phyloP scores from a whole-genome alignment of 2,329 filamentous ascomycete species.

The Cylindrodendrum hubeiense region DNA sequence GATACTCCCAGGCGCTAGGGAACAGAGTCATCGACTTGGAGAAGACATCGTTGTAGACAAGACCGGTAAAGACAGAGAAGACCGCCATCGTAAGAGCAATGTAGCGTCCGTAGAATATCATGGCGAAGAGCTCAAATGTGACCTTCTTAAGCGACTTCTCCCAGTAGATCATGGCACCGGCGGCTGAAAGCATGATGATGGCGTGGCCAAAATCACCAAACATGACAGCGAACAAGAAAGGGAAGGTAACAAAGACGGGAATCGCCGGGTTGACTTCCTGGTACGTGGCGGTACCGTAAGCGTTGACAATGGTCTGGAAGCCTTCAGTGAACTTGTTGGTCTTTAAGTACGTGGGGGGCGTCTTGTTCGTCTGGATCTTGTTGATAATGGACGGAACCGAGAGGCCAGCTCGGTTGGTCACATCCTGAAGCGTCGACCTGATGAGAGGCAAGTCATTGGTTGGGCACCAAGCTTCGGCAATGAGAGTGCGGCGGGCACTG shows the following conservation, averaged over 20 bases:
- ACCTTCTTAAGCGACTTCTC: conserved; percentile 95
- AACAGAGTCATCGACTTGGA: conserved; percentile 93
- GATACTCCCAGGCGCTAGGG: conserved; percentile 88
- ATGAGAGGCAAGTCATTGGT: conserved; percentile 91
- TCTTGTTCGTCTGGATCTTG: conserved; percentile 97
- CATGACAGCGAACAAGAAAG: conserved; percentile 99
- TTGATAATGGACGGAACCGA: conserved; percentile 99
- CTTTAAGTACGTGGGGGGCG: conserved; percentile 95
- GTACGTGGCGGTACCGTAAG: conserved; percentile 97
- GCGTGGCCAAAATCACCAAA: conserved; percentile 98
- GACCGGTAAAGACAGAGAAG: conserved; percentile 96
- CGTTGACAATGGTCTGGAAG: conserved; percentile 99
- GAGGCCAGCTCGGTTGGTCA: conserved; percentile 94
- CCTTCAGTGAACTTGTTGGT: conserved; percentile 98
- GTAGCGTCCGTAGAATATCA: conserved; percentile 99
- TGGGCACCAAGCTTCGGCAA: conserved; percentile 97
- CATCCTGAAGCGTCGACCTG: conserved; percentile 93
- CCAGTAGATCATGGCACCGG: conserved; percentile 95
- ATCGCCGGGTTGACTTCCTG: conserved; percentile 96
- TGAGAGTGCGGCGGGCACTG: conserved; percentile 92
- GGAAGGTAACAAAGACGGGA: conserved; percentile 96
- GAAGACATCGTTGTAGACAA: conserved; percentile 98
- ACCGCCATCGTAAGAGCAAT: conserved; percentile 98
- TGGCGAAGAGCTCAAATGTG: conserved; percentile 91
- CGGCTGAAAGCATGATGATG: conserved; percentile 85